Evolutionary conservation across 305 asterid genomes (phyloP), one percentile per base, ranked within the genome.

Genomic region (Andrographis paniculata): DNA sequence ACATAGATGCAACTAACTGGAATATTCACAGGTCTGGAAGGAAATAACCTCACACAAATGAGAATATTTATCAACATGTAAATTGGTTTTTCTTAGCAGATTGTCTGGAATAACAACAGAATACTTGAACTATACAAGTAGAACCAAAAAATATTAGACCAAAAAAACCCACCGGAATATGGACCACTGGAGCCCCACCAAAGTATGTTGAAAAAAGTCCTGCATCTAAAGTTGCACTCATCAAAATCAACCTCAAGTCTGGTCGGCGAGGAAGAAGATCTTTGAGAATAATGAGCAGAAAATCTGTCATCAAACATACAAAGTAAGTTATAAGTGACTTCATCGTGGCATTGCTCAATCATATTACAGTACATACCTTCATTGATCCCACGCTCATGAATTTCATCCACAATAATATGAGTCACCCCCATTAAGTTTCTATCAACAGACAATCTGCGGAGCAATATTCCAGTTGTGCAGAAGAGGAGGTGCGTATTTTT

Each of bases 161-260:
- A 55, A 48, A 46, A 24, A 70, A n/a, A n/a, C 92, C 64, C 56
- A 86, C 98, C 56, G 84, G 92, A 61, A 91, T 78, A 61, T 78
- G 86, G 61, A 91, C 72, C 63, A 51, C 3, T 46, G 95, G 94
- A 52, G 84, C 93, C 56, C 96, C 83, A 60, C 62, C 63, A 65
- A 86, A 87, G 74, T 91, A 91, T 53, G 94, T 75, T 9, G 96
- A 83, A 78, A 91, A 91, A 49, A 83, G 87, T 65, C 79, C 76
- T 40, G 94, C 89, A 65, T 91, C 93, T 71, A 91, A 65, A 48
- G 99, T 87, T 62, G 98, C 98, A 75, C 98, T 91, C 98, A 91
- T 91, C 79, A 91, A 74, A 68, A 91, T 68, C 58, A 91, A 59
- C 79, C 84, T 81, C 42, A 91, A 54, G 55, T 91, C 96, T 53